Evolutionary conservation across 1,284 basidiomycete species (phyloP).

Genomic region (Chondrostereum purpureum): DNA sequence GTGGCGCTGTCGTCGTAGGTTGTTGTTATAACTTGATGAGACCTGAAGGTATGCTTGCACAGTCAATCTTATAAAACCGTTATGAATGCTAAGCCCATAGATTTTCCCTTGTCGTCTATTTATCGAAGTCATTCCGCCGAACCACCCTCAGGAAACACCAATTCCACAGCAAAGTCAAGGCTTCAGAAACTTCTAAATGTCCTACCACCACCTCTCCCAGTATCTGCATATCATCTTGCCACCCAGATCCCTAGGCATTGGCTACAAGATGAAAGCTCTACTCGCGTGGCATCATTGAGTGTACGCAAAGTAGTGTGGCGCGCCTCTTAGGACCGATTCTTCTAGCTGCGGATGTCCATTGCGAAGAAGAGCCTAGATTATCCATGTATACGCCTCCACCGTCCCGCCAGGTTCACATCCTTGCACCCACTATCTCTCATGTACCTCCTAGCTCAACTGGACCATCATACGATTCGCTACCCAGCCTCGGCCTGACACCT

Average conservation of each 20-base stretch:
- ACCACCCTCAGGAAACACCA: too few relatives aligned
- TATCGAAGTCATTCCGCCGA: too few relatives aligned
- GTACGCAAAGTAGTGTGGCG: conserved; percentile 62
- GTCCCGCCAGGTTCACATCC: neutral
- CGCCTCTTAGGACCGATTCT: conserved; percentile 36
- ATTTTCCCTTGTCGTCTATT: too few relatives aligned
- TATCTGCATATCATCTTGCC: conserved; percentile 53
- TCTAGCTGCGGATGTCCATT: neutral
- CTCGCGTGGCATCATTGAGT: conserved; percentile 40
- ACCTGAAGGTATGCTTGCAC: conserved; percentile 1
- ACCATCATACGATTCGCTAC: neutral
- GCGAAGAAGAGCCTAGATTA: too few relatives aligned
- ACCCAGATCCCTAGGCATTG: conserved; percentile 37
- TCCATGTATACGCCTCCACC: neutral
- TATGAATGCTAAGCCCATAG: too few relatives aligned
- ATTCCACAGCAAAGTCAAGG: conserved; percentile 3
- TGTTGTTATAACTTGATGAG: conserved; percentile 48
- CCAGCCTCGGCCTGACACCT: conserved; percentile 28
- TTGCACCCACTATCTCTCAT: neutral
- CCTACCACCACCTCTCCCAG: conserved; percentile 18
- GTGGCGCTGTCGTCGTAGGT: conserved; percentile 39
- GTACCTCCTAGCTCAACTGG: neutral
- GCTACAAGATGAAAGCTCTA: conserved; percentile 30
- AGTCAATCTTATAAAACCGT: too few relatives aligned
- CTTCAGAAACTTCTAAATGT: conserved; percentile 13